Conservation (phyloP, 352 stramenopile genomes). For the Thalassiosira hispida region DNA sequence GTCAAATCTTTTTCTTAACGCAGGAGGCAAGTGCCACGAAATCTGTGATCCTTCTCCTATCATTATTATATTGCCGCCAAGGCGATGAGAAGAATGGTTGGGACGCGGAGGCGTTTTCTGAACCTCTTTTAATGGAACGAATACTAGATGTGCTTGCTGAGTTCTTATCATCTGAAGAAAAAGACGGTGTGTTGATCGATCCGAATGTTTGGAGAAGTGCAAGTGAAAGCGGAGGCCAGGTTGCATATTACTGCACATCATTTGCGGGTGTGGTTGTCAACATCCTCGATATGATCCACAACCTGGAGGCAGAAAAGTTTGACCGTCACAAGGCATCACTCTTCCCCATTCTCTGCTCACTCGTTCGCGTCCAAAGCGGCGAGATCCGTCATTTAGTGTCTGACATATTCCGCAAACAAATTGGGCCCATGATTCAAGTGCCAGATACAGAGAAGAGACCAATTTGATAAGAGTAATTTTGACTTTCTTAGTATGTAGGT, state of each 20-base stretch:
- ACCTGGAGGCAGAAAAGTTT: constrained; percentile 70
- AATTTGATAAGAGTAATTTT: neutral
- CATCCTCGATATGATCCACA: constrained; percentile 73
- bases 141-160: constrained; percentile 74
- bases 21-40: constrained; percentile 81
- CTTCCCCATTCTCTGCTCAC: constrained; percentile 74
- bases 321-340: constrained; percentile 62
- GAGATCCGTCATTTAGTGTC: constrained; percentile 81
- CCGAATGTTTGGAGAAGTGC: constrained; percentile 82
- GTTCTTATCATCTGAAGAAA: constrained; percentile 78
- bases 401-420: constrained; percentile 74
- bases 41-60: constrained; percentile 71
- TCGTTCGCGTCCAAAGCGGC: constrained; percentile 77
- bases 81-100: constrained; percentile 41
- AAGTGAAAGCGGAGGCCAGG: constrained; percentile 78
- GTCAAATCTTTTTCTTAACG: constrained; percentile 85
- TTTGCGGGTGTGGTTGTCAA: constrained; percentile 79
- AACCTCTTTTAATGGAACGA: constrained; percentile 69
- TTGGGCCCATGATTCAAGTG: constrained; percentile 54
- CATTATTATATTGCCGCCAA: constrained; percentile 59
- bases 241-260: constrained; percentile 82
- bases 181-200: constrained; percentile 73
- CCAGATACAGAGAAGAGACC: constrained; percentile 15
- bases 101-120: constrained; percentile 71
- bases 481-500: neutral